phyloP scores from a whole-genome alignment of 805 yeast species.

The Kluyveromyces wickerhamii region DNA sequence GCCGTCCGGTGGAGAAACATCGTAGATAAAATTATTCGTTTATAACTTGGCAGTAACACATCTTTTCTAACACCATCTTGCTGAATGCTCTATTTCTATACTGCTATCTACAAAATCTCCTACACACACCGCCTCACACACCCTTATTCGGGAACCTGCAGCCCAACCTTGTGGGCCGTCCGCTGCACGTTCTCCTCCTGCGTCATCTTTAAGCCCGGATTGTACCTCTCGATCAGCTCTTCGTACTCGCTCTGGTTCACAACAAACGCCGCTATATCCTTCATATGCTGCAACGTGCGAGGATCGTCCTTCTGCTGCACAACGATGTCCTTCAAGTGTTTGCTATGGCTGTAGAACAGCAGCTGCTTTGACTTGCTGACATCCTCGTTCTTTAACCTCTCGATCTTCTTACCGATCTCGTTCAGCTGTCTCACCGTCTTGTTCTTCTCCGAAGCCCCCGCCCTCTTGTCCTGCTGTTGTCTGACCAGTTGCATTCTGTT shows the following conservation, averaged over 20 bases:
- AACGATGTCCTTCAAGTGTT: constrained; percentile 11
- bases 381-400: constrained; percentile 10
- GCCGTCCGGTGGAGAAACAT: constrained; percentile 56
- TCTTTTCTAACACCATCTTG: too few species aligned
- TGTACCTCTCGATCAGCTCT: constrained; percentile 75
- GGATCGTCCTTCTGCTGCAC: constrained; percentile 6
- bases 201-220: constrained; percentile 71
- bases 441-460: constrained; percentile 7
- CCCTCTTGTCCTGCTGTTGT: constrained; percentile 9
- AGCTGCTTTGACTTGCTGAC: constrained; percentile 11
- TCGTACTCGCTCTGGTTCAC: constrained; percentile 68
- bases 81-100: background rate
- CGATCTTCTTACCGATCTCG: constrained; percentile 13
- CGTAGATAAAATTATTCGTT: background rate
- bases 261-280: constrained; percentile 56
- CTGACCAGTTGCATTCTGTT: constrained; percentile 16
- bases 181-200: constrained; percentile 70
- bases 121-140: too few species aligned
- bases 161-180: constrained; percentile 87
- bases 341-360: constrained; percentile 14
- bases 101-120: background rate
- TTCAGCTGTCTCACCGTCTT: constrained; percentile 9
- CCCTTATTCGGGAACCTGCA: constrained; percentile 47
- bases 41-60: too few species aligned
- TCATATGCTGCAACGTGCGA: constrained; percentile 32